Base-by-base conservation (phyloP, 2,329 filamentous ascomycete genomes). In the Trichoderma atroviride region DNA sequence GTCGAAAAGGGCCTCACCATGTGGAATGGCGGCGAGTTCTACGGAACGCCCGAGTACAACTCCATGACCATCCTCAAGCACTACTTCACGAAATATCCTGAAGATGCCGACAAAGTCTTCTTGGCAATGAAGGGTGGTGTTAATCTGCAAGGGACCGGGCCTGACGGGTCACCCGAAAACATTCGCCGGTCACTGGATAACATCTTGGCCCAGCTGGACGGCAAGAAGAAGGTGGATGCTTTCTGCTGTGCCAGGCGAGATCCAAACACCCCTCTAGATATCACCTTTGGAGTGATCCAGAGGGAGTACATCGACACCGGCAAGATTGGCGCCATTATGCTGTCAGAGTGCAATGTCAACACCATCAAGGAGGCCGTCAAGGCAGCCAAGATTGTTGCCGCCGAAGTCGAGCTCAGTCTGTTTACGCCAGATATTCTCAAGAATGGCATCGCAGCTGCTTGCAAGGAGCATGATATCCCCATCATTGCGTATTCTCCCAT, bases 11-110 rank as follows among this genome's bases (percentile, higher is more conserved):
- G 83, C 65, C 79, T 78, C 74, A 84, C 79, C 70, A 80, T 85
- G 68, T 91, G 88, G 88, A 91, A 90, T 73, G 88, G 82, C 47
- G 89, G 84, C 71, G 87, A 91, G 75, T 85, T 91, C 75, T 92
- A 92, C 78, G 89, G 89, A 50, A 80, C 82, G 0, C 83, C 84
- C 2, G 81, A 86, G 27, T 83, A 83, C 74, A 89, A 91, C 79
- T 81, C 77, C 75, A 87, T 90, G 74, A 84, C 86, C 33, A 79
- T 91, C 13, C 78, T 92, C 37, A 84, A 87, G 70, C 81, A 83
- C 35, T 92, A 91, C 79, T 90, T 91, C 74, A 82, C 82, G 31
- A 83, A 85, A 70, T 86, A 91, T 75, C 89, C 90, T 1, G 86
- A 89, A 71, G 87, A 91, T 71, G 88, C 88, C 6, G 81, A 84